Evolutionary conservation across 306 rosid species (phyloP), one percentile per base, ranked within the genome.

Genomic region (Quercus wislizeni): DNA sequence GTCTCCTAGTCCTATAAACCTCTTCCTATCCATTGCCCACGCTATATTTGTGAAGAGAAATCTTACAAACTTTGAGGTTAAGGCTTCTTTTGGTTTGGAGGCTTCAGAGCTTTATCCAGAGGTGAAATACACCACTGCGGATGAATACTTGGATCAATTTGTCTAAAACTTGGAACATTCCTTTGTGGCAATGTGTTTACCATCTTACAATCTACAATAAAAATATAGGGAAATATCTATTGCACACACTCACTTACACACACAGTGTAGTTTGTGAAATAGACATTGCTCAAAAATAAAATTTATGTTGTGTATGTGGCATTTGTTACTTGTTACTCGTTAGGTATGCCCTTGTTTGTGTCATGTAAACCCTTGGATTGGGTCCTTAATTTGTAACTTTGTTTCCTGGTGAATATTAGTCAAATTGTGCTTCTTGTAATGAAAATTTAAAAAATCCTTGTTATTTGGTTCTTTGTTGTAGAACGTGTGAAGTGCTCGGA

Each of bases 81-180:
- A 89, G 0, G 64, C 83, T 63, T 82, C 85, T 18, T 52, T 77
- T 2, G 88, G 89, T 0, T 75, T 83, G 78, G 89, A 86, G 62
- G 89, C 78, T 76, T 69, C 87, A 41, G 57, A 84, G 35, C 86
- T 89, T 68, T 89, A 86, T 51, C 90, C 87, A 17, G 87, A 86
- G 18, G 86, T 85, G 27, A 76, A 86, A 61, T 83, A 86, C 84
- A 86, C 86, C 5, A 78, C 78, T 1, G 31, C 43, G 0, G 81
- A 85, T 14, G 78, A 84, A 21, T 84, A 78, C 62, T 43, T 86
- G 62, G n/a, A 82, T 15, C 84, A 80, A 20, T 78, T 89, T 31
- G 74, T 89, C 56, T 88, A 84, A 81, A 5, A 41, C 54, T 54
- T 23, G 35, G 7, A 17, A 9, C 1, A 49, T 11, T 38, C 46